phyloP scores from a whole-genome alignment of 208 protist genomes.

The Kentomonas sorsogonicus region DNA sequence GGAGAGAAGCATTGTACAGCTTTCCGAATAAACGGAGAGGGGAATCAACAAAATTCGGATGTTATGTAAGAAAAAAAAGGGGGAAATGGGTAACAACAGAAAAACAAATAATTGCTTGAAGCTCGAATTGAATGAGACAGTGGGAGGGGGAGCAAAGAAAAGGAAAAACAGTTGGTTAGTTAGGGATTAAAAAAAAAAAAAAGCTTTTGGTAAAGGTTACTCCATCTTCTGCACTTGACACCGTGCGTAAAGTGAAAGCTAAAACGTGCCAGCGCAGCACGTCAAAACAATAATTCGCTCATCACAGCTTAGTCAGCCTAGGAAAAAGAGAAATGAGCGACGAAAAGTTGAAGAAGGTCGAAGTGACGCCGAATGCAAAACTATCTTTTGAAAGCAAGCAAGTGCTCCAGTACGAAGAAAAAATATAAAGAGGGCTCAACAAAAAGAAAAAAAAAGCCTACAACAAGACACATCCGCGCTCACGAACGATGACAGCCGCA shows the following conservation, averaged over 20 bases:
- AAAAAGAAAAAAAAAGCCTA: slow-evolving; percentile 4
- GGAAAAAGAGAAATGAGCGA: slow-evolving; percentile 9
- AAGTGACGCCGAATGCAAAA: neutral
- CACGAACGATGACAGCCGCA: too few relatives aligned
- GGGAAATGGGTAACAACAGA: too few relatives aligned
- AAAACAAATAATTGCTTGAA: too few relatives aligned
- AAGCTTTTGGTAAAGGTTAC: slow-evolving; percentile 7
- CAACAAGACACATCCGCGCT: too few relatives aligned
- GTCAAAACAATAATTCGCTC: neutral
- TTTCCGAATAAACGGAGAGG: neutral
- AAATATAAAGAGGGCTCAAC: slow-evolving; percentile 7
- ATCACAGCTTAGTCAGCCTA: neutral
- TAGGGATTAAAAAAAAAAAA: neutral
- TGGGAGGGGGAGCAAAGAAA: slow-evolving; percentile 6
- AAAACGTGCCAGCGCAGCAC: too few relatives aligned
- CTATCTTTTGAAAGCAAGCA: slow-evolving; percentile 6
- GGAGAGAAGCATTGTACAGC: neutral
- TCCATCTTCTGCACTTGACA: too few relatives aligned
- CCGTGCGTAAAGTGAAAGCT: too few relatives aligned
- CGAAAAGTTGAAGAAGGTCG: neutral
- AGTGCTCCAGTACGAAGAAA: too few relatives aligned
- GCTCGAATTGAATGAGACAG: too few relatives aligned
- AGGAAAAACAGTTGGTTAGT: slow-evolving; percentile 11
- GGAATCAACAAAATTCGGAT: neutral
- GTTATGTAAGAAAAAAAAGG: slow-evolving; percentile 14